Evolutionary conservation across 345 rosid genomes (phyloP).

Genomic region (Eucalyptus regnans): DNA sequence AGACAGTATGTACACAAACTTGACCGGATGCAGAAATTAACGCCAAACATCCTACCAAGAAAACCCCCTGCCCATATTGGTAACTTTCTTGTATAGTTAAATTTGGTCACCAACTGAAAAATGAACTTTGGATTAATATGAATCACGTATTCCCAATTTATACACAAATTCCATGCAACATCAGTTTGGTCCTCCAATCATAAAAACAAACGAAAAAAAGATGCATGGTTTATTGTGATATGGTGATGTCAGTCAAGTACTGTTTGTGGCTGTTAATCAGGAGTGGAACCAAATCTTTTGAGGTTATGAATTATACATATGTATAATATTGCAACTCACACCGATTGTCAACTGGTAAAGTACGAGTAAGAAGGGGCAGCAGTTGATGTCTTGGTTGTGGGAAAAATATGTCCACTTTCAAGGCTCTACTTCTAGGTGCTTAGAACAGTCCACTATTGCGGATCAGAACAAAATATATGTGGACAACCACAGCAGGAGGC

Average conservation of each 20-base stretch:
- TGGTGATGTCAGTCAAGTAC: neutral
- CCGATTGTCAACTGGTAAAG: neutral
- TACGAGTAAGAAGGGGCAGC: neutral
- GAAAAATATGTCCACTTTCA: neutral
- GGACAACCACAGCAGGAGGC: neutral
- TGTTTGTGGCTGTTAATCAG: neutral
- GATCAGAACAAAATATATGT: neutral
- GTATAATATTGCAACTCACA: neutral
- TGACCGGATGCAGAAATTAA: neutral
- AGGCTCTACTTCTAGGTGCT: neutral
- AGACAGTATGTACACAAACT: neutral
- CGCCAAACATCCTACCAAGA: neutral
- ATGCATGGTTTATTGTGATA: neutral
- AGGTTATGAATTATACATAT: neutral
- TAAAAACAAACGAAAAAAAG: neutral
- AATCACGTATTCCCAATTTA: neutral
- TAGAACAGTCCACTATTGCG: neutral
- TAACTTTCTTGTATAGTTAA: neutral
- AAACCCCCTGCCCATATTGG: neutral
- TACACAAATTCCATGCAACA: neutral
- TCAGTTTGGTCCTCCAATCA: neutral
- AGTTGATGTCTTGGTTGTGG: neutral
- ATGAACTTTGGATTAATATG: neutral
- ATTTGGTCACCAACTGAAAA: neutral
- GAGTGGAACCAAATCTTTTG: neutral